These are phyloP conservation scores for Fusarium staphyleae DNA, from an alignment of 2,329 filamentous ascomycete species.

Conservation along the genomic window DNA sequence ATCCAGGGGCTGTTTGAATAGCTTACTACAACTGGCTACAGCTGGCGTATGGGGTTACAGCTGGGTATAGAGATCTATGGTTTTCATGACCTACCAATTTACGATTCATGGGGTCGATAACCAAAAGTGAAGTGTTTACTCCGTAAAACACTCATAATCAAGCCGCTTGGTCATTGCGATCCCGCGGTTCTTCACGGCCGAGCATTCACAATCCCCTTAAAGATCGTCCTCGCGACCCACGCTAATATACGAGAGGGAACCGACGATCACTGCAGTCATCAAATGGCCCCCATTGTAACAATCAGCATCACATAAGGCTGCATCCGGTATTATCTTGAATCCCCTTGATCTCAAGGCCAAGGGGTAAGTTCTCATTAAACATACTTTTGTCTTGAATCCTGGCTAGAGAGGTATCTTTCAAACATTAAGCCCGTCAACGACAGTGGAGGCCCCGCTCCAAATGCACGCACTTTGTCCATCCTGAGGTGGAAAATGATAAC, in stretches of 20 bases:
- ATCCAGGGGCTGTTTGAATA: background rate
- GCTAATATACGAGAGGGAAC: conserved; percentile 32
- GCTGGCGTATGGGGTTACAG: too few relatives aligned
- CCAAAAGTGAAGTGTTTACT: too few relatives aligned
- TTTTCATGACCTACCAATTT: too few relatives aligned
- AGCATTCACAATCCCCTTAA: too few relatives aligned
- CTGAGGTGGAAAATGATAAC: conserved; percentile 26
- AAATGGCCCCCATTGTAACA: conserved; percentile 5
- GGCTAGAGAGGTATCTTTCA: conserved; percentile 40
- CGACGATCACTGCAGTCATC: conserved; percentile 14
- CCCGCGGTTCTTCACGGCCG: too few relatives aligned
- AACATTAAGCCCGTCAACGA: conserved; percentile 37
- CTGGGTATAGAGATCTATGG: too few relatives aligned
- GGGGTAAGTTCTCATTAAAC: conserved; percentile 37
- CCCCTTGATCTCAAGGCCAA: conserved; percentile 18
- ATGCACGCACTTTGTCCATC: conserved; percentile 28
- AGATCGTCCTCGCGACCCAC: background rate
- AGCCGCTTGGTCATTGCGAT: too few relatives aligned
- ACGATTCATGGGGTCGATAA: too few relatives aligned
- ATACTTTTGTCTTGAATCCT: conserved; percentile 40
- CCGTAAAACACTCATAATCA: too few relatives aligned
- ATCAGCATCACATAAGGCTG: conserved; percentile 9
- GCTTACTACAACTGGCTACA: too few relatives aligned
- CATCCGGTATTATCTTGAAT: conserved; percentile 9
- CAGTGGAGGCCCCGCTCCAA: conserved; percentile 33